A percentile compares a stretch with the other conserved stretches of the same genome.
Evolutionary conservation across 2,329 filamentous ascomycete species (phyloP).

Genomic region (Pseudopithomyces maydicus): DNA sequence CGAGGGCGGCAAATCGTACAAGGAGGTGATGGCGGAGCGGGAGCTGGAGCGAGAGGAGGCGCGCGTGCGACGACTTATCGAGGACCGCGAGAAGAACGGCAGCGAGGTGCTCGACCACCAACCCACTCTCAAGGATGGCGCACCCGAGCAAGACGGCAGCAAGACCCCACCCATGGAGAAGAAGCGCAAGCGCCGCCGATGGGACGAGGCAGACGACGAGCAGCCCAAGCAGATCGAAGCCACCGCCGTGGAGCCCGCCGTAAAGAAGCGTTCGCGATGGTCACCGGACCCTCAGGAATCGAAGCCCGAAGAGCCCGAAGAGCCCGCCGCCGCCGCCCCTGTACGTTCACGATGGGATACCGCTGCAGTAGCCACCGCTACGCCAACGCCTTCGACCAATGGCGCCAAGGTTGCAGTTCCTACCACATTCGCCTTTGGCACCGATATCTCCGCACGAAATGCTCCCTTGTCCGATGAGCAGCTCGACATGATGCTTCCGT

Average conservation of each 20-base stretch:
- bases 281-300: constrained; percentile 32
- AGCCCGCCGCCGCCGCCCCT: constrained; percentile 54
- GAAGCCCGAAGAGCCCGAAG: constrained; percentile 62
- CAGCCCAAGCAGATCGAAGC: constrained; percentile 17
- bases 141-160: constrained; percentile 70
- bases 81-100: constrained; percentile 70
- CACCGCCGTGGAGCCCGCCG: constrained; percentile 25
- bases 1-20: constrained; percentile 79
- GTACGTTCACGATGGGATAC: constrained; percentile 44
- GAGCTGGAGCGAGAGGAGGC: constrained; percentile 95
- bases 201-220: constrained; percentile 75
- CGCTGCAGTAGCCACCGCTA: constrained; percentile 27
- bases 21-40: constrained; percentile 86
- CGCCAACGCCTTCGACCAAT: constrained; percentile 29
- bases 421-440: constrained; percentile 75
- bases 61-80: constrained; percentile 78
- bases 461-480: constrained; percentile 89
- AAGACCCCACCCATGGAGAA: constrained; percentile 68
- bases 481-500: constrained; percentile 86
- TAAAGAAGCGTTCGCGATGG: constrained; percentile 50
- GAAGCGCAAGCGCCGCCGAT: constrained; percentile 80
- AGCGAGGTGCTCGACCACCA: constrained; percentile 69
- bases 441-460: constrained; percentile 79
- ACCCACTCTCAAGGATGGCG: constrained; percentile 72
- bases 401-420: constrained; percentile 26